These are phyloP conservation scores for Eremomyces bilateralis DNA, from an alignment of 495 filamentous ascomycete genomes.

Conservation along the genomic window DNA sequence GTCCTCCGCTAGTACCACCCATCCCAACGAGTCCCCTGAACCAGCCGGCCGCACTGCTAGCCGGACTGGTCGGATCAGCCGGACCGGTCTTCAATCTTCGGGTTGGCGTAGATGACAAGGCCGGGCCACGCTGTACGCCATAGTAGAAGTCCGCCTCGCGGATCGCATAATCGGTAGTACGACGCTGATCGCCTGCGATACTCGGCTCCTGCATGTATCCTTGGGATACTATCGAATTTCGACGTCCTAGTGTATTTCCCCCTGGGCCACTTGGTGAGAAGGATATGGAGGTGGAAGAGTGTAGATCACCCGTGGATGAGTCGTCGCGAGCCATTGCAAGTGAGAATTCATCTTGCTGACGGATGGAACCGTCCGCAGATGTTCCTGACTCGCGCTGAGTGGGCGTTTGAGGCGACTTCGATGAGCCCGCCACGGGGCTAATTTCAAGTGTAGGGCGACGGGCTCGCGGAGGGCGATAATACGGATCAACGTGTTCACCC, in stretches of 20 bases:
- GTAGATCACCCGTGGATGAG: too few species aligned
- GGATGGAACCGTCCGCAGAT: too few species aligned
- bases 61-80: slow-evolving; percentile 79
- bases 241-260: too few species aligned
- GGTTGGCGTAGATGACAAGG: slow-evolving; percentile 57
- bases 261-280: too few species aligned
- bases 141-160: slow-evolving; percentile 94
- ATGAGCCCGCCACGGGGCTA: too few species aligned
- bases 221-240: too few species aligned
- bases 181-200: slow-evolving; percentile 16
- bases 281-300: too few species aligned
- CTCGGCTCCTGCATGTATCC: slow-evolving; percentile 29
- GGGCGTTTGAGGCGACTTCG: too few species aligned
- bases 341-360: too few species aligned
- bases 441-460: slow-evolving; percentile 36
- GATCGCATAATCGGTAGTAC: slow-evolving; percentile 65
- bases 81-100: slow-evolving; percentile 81
- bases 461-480: slow-evolving; percentile 64
- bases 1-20: slow-evolving; percentile 53
- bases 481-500: slow-evolving; percentile 22
- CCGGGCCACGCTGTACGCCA: slow-evolving; percentile 60
- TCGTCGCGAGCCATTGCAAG: too few species aligned
- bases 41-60: slow-evolving; percentile 74
- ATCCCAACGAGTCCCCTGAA: slow-evolving; percentile 59
- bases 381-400: too few species aligned